These are phyloP conservation scores for Erodium trifolium DNA, from an alignment of 441 rosid genomes.

Conservation along the genomic window DNA sequence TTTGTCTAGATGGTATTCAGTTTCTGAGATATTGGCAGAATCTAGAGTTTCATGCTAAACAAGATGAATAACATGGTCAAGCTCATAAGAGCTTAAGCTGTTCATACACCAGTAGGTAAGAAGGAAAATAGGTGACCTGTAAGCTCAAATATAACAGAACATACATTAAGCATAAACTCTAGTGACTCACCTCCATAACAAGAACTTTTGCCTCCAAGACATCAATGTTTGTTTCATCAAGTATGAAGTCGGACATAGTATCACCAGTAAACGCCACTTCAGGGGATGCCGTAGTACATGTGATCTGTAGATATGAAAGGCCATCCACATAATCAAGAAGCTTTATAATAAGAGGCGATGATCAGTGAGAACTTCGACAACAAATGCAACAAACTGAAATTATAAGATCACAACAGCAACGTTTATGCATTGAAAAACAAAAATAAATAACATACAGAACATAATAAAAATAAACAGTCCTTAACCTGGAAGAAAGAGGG, in stretches of 20 bases:
- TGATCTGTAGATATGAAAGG: conserved; percentile 50
- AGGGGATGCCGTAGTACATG: conserved; percentile 47
- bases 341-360: conserved; percentile 3
- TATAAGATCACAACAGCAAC: background rate
- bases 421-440: background rate
- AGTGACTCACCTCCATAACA: conserved; percentile 62
- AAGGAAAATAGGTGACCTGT: background rate
- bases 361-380: background rate
- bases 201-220: conserved; percentile 73
- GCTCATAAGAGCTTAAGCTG: no score
- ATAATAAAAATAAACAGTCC: background rate
- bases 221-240: conserved; percentile 55
- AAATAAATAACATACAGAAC: background rate
- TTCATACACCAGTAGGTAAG: background rate
- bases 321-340: conserved; percentile 11
- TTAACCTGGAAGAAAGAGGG: background rate
- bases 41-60: background rate
- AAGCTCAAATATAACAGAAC: background rate
- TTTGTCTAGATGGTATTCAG: no score
- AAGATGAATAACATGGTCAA: background rate
- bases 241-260: conserved; percentile 66
- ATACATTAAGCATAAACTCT: background rate
- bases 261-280: conserved; percentile 96
- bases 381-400: background rate
- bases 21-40: background rate